Base-by-base conservation (phyloP, 1,284 basidiomycete genomes). In the Cronartium ribicola region DNA sequence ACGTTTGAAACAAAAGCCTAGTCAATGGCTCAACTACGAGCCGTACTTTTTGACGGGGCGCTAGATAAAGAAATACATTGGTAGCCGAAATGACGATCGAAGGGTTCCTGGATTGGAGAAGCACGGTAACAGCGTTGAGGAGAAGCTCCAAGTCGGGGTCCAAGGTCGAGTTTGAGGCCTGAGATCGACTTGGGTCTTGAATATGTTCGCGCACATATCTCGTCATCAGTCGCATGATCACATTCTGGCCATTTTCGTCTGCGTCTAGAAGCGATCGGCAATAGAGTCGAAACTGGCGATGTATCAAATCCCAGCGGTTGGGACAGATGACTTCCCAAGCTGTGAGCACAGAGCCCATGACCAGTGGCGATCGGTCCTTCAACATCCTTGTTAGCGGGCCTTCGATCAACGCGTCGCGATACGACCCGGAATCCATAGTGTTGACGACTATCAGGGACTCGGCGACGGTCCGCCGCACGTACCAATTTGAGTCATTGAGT, bases 221-320 rank as follows among this genome's bases (percentile, higher is more conserved):
- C 62, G 88, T 83, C 48, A 98, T 85, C 8, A 97, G 85, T 48
- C 90, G 86, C 69, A 96, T 83, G 7, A 94, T 83, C 59, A 89
- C 87, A 4, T 90, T 86, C 81, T 98, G 96, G 0, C 92, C 92
- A 95, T 95, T 98, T 80, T 96, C 94, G 79, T 98, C 95, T 17
- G 90, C 89, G 78, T 99, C 94, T 41, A 91, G 85, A 0, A 98
- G 83, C 14, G 91, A 85, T 61, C 87, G 86, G 80, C 93, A 97
- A 62, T 95, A 84, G 60, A 90, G 87, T 39, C 94, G 86, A 79
- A 91, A 98, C 79, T 95, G 90, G 36, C 86, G 86, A 80, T 98
- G 96, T 0, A 98, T 82, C 5, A 97, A 86, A 79, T 95, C 91
- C 40, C 93, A 85, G 36, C 89, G 86, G 0, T 90, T 88, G 0